Evolutionary conservation across 306 rosid genomes (phyloP), one percentile per base, ranked within the genome.

Genomic region (Sesbania bispinosa): DNA sequence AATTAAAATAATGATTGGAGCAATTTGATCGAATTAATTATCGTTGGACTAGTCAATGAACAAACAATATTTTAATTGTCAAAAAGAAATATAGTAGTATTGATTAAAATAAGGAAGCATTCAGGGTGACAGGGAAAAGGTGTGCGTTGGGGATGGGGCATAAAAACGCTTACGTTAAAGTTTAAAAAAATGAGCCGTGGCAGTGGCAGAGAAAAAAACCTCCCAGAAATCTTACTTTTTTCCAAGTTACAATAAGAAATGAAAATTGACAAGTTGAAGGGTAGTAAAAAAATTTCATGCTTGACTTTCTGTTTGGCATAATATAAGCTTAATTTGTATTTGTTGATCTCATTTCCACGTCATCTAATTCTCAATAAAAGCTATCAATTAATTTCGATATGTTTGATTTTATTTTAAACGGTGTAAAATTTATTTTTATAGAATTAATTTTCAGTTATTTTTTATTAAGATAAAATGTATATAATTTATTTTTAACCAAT

Each of bases 261-360:
- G n/a, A n/a, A n/a, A n/a, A n/a, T n/a, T n/a, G n/a, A n/a, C n/a
- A n/a, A n/a, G n/a, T n/a, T n/a, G n/a, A n/a, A n/a, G n/a, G n/a
- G n/a, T n/a, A n/a, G n/a, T n/a, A n/a, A n/a, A n/a, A n/a, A n/a
- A n/a, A n/a, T n/a, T n/a, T n/a, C n/a, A n/a, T n/a, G n/a, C n/a
- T n/a, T n/a, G n/a, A n/a, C n/a, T n/a, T n/a, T n/a, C n/a, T n/a
- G n/a, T n/a, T n/a, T n/a, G n/a, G n/a, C n/a, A n/a, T n/a, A 26
- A n/a, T n/a, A 47, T 51, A 51, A 23, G 36, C 35, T n/a, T 24
- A n/a, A n/a, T n/a, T 47, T 48, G 19, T 11, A 48, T 35, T 42
- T 70, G 77, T 19, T 73, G 71, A 77, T 83, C 61, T 46, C 46
- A 61, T 18, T 5, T 6, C 46, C 23, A 23, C 81, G 80, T 80